Evolutionary conservation across 2,329 filamentous ascomycete genomes (phyloP).

Genomic region (Colletotrichum abscissum): DNA sequence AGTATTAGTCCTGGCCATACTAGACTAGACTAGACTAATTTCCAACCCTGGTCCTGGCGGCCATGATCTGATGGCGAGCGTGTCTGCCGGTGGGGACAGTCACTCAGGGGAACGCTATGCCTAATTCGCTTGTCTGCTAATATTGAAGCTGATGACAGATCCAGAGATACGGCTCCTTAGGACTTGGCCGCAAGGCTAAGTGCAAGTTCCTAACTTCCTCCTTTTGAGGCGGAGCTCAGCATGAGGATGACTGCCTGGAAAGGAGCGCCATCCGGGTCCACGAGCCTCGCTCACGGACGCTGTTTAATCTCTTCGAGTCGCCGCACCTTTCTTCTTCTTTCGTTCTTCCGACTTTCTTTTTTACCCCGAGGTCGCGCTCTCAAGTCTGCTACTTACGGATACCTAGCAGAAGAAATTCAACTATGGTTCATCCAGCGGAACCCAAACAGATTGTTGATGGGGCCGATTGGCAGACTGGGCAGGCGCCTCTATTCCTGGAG

Average conservation of each 20-base stretch:
- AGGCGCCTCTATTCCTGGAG: slow-evolving; percentile 2
- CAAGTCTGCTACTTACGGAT: neutral
- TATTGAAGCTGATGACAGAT: neutral
- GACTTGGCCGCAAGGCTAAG: neutral
- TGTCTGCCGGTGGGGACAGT: neutral
- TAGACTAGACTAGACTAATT: no score
- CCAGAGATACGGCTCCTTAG: neutral
- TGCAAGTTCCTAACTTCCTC: neutral
- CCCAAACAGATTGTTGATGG: neutral
- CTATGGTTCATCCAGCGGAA: neutral
- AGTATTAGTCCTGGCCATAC: no score
- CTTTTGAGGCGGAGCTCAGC: neutral
- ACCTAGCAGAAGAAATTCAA: neutral
- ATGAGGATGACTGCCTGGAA: neutral
- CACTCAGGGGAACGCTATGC: slow-evolving; percentile 7
- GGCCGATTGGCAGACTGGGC: neutral
- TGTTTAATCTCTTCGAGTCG: slow-evolving; percentile 21
- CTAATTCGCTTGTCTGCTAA: slow-evolving; percentile 13
- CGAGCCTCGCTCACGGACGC: slow-evolving; percentile 26
- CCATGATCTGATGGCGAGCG: slow-evolving; percentile 29
- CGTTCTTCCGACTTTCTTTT: neutral
- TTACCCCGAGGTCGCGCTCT: neutral
- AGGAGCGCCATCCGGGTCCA: slow-evolving; percentile 18
- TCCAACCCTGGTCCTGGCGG: neutral
- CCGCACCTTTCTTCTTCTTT: neutral